These are phyloP conservation scores for Fusarium poae DNA, from an alignment of 2,329 filamentous ascomycete genomes.

Conservation along the genomic window DNA sequence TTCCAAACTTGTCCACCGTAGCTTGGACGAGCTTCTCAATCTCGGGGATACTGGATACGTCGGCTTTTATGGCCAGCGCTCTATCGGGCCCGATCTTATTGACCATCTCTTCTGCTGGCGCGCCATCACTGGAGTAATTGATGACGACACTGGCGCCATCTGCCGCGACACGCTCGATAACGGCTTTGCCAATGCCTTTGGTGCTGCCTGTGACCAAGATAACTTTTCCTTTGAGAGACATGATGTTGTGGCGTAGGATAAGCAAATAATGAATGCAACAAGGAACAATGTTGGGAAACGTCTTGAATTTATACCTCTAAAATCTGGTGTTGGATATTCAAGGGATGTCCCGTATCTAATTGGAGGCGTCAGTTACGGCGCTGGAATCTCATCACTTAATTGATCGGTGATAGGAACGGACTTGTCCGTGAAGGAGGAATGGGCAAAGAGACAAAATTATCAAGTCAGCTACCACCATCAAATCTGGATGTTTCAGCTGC, in stretches of 20 bases:
- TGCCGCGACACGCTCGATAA: slow-evolving; percentile 5
- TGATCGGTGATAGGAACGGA: neutral
- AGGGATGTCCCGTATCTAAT: neutral
- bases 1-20: slow-evolving; percentile 8
- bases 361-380: neutral
- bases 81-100: neutral
- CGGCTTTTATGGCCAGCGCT: neutral
- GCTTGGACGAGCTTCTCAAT: slow-evolving; percentile 3
- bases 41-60: neutral
- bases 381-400: neutral
- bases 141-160: slow-evolving; percentile 17
- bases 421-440: neutral
- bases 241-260: accelerated
- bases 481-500: accelerated
- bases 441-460: neutral
- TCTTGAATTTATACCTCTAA: neutral
- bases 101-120: slow-evolving; percentile 7
- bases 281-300: neutral
- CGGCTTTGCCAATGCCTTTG: slow-evolving; percentile 18
- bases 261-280: accelerated
- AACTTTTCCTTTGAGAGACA: slow-evolving; percentile 9
- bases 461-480: accelerated
- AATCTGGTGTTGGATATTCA: accelerated
- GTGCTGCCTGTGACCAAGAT: slow-evolving; percentile 7
- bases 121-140: slow-evolving; percentile 9